A percentile compares a stretch with the other conserved stretches of the same genome.
These are phyloP conservation scores for Hymenoscyphus linearis DNA, from an alignment of 2,329 filamentous ascomycete species.

Conservation along the genomic window DNA sequence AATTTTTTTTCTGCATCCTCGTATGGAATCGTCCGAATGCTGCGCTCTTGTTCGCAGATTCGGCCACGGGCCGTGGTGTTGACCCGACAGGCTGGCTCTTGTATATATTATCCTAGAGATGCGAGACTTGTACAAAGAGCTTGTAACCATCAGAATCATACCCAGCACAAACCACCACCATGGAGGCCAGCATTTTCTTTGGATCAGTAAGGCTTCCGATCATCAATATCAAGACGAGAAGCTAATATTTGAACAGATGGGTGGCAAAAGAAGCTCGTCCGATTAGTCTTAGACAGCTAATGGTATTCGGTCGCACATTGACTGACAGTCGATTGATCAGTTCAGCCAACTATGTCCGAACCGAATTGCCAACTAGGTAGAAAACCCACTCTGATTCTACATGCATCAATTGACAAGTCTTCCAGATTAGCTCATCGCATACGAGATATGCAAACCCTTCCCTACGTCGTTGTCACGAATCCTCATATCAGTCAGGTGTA, in stretches of 20 bases:
- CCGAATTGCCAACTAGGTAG: slow-evolving; percentile 81
- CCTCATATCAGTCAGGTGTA: slow-evolving; percentile 91
- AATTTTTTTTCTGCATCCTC: slow-evolving; percentile 7
- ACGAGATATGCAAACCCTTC: slow-evolving; percentile 93
- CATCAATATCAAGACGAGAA: background rate
- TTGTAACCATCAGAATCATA: background rate
- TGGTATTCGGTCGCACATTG: slow-evolving; percentile 91
- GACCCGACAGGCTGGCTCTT: slow-evolving; percentile 20
- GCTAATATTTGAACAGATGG: slow-evolving; percentile 56
- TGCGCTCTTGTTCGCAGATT: slow-evolving; percentile 32
- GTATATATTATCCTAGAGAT: slow-evolving; percentile 5
- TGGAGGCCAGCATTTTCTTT: slow-evolving; percentile 61
- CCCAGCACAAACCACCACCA: slow-evolving; percentile 33
- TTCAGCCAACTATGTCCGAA: slow-evolving; percentile 95
- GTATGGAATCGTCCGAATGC: slow-evolving; percentile 34
- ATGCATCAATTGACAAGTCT: slow-evolving; percentile 5
- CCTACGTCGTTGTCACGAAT: slow-evolving; percentile 95
- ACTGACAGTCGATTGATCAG: slow-evolving; percentile 85
- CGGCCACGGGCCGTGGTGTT: slow-evolving; percentile 28
- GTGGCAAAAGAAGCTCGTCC: slow-evolving; percentile 86
- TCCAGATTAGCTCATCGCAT: slow-evolving; percentile 82
- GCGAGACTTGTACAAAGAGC: background rate
- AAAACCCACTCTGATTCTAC: slow-evolving; percentile 15
- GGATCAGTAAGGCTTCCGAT: slow-evolving; percentile 50
- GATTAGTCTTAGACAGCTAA: slow-evolving; percentile 94